Evolutionary conservation across 345 rosid species (phyloP), one percentile per base, ranked within the genome.

Genomic region (Linum trigynum): DNA sequence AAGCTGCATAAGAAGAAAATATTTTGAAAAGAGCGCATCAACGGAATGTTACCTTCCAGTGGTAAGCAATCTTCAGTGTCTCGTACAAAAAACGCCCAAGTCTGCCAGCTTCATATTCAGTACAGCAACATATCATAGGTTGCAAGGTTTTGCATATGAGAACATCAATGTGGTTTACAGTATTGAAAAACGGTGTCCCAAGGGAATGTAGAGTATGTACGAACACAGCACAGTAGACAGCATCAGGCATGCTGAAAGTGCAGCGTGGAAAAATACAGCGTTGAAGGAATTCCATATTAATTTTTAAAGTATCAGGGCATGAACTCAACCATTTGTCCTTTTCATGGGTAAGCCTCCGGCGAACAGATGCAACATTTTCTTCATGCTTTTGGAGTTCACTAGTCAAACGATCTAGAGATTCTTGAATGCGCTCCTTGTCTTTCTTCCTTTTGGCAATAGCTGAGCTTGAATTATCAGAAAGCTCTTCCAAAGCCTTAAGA

Each of bases 41-140:
- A 51, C 11, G 3, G 41, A 59, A 41, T 66, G 69, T 66, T 64
- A 94, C 99, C 97, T 94, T 94, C 99, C 94, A 95, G 74, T 89
- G 74, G 70, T 91, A 95, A 50, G 99, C 98, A 69, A 90, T 91
- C 88, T 91, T 95, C 61, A 95, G 62, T 3, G 99, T 95, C 83
- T 95, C 98, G 66, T 78, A 86, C 76, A 95, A 67, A 81, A 95
- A 95, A 74, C 84, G 86, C 74, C 99, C 96, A 71, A 95, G 92
- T 75, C 98, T 83, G 59, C 99, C 99, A 9, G 80, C 99, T 81
- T 95, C 99, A 75, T 86, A 91, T 76, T 95, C 99, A 53, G 99
- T 95, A 80, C 99, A 89, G 86, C 98, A 95, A 84, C 99, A 95
- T 75, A 95, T 95, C 99, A 95, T 95, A 39, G 99, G 99, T 83